Percentiles rank a stretch among this genome's conserved stretches.
Evolutionary conservation across 148 eudicot species (phyloP).

Genomic region (Gaultheria prostrata): DNA sequence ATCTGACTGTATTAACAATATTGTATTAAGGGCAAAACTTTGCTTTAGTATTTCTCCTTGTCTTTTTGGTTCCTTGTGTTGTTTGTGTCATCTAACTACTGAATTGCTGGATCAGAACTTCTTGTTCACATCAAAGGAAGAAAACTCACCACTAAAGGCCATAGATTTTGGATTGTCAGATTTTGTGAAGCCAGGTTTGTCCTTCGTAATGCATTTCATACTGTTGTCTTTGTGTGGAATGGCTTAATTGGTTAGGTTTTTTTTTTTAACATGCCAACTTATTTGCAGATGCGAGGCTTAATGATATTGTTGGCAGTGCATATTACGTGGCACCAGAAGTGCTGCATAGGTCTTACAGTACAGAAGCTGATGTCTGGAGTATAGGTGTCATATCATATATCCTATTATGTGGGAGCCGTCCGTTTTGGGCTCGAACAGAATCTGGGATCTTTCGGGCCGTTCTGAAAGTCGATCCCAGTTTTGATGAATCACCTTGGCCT

Average conservation of each 20-base stretch:
- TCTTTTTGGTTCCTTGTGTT: background rate
- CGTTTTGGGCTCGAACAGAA: constrained; percentile 56
- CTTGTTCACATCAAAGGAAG: constrained; percentile 64
- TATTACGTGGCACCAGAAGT: constrained; percentile 55
- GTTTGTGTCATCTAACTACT: constrained; percentile 15
- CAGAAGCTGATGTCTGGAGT: constrained; percentile 52
- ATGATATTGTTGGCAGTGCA: constrained; percentile 52
- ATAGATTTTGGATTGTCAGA: constrained; percentile 60
- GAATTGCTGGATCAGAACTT: constrained; percentile 59
- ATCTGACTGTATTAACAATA: background rate
- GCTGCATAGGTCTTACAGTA: constrained; percentile 41
- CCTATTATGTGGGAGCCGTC: constrained; percentile 53
- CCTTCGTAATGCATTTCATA: background rate
- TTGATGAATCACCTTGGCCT: constrained; percentile 53
- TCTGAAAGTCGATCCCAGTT: constrained; percentile 46
- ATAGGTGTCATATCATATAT: constrained; percentile 47
- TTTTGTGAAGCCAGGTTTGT: constrained; percentile 52
- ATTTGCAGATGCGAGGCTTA: constrained; percentile 36
- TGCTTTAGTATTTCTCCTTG: background rate
- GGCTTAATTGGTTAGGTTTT: background rate
- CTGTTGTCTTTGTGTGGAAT: background rate
- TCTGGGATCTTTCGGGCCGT: constrained; percentile 56
- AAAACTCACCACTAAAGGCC: constrained; percentile 54
- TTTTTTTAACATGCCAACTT: background rate
- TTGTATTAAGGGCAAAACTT: background rate